Conservation (phyloP, 2,329 filamentous ascomycete species). For the Elsinoe ampelina region DNA sequence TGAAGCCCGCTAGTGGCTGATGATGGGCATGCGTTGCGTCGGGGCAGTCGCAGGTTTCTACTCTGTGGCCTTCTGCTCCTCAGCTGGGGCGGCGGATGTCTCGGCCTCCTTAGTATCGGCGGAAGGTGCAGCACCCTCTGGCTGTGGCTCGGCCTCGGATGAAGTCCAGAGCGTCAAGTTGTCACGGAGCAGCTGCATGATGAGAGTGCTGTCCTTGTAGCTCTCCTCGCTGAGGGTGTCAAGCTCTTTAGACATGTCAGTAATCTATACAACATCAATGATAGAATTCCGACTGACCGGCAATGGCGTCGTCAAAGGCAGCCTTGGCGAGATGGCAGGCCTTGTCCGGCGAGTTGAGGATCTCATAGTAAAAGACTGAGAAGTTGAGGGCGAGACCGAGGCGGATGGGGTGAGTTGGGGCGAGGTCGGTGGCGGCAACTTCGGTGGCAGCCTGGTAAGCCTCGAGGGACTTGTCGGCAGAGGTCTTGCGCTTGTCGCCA, state of each 20-base stretch:
- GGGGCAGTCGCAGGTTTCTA: conserved; percentile 19
- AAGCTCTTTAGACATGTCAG: conserved; percentile 55
- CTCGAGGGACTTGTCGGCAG: conserved; percentile 88
- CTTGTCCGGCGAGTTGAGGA: conserved; percentile 95
- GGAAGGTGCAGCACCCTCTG: conserved; percentile 31
- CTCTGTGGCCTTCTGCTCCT: conserved; percentile 39
- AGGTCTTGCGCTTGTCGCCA: conserved; percentile 89
- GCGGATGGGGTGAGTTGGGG: conserved; percentile 86
- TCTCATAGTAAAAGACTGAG: conserved; percentile 99
- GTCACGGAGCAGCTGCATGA: conserved; percentile 97
- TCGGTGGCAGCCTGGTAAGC: conserved; percentile 93
- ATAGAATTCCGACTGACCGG: conserved; percentile 42
- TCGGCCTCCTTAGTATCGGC: conserved; percentile 46
- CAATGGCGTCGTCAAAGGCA: conserved; percentile 93
- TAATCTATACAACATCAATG: not conserved
- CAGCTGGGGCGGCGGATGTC: conserved; percentile 49
- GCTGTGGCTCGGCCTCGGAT: conserved; percentile 83
- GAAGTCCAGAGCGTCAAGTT: conserved; percentile 99
- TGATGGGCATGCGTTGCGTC: not conserved
- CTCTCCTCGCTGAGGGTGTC: conserved; percentile 96
- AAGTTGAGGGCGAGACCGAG: conserved; percentile 90
- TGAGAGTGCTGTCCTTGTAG: conserved; percentile 98
- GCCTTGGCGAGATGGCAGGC: conserved; percentile 97
- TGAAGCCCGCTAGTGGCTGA: not conserved
- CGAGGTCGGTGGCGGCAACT: conserved; percentile 79